Base-by-base conservation (phyloP, 352 stramenopile genomes). In the Phytophthora ohioensis region DNA sequence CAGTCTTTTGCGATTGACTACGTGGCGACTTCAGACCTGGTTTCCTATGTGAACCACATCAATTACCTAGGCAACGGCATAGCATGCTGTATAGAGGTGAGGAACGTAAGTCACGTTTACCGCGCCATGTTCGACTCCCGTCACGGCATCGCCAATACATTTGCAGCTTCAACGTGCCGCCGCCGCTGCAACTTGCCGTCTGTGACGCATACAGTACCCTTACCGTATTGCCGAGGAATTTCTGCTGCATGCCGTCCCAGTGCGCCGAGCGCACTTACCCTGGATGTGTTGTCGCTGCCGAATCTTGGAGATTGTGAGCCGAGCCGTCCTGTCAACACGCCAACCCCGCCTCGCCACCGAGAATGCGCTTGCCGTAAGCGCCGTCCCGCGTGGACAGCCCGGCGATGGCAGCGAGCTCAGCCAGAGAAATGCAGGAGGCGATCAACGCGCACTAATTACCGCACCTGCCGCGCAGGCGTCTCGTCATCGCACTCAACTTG, bases 1-100 rank as follows among this genome's bases (percentile, higher is more conserved):
- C 8, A 41, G 34, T 57, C 56, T 58, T 60, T 75, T 52, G 48
- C 59, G 59, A 73, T 80, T 77, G 59, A 71, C 73, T 57, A 71
- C 71, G 73, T 71, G 72, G 60, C 64, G 21, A 62, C 55, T 68
- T 67, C 63, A 67, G 56, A 46, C 17, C 10, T 46, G 43, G 32
- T 56, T 27, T 27, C 32, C 43, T 8, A n/a, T 54, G 34, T 54
- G 54, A 12, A 39, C 54, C 54, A 60, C 54, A 51, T 15, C 21
- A 27, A 13, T 17, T 35, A 15, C 6, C 9, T 12, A 9, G 41
- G 7, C 0, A 17, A 27, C 15, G 12, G 27, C 41, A 47, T 47
- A 9, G 1, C 6, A 9, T 30, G n/a, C 41, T 17, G 12, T n/a
- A 39, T 45, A 11, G 17, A 48, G 13, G n/a, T 48, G 42, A 1